Evolutionary conservation across 1,284 basidiomycete species (phyloP).

Genomic region (Ganoderma meredithae): DNA sequence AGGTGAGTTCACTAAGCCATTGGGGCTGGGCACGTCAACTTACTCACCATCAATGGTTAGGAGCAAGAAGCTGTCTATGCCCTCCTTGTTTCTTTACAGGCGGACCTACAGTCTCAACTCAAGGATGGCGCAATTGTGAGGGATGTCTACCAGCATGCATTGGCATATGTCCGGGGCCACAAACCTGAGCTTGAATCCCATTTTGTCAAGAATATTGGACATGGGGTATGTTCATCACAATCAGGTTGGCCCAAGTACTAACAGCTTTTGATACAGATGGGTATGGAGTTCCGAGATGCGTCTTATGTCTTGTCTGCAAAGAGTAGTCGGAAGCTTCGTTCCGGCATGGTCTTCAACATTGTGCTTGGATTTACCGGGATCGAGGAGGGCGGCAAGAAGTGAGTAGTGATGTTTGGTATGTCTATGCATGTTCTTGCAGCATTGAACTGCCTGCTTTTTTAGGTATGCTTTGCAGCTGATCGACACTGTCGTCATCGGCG

Average conservation of each 20-base stretch:
- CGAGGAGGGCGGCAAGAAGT: slow-evolving; percentile 83
- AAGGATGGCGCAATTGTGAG: slow-evolving; percentile 83
- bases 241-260: background rate
- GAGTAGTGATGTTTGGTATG: slow-evolving; percentile 33
- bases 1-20: slow-evolving; percentile 55
- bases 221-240: slow-evolving; percentile 67
- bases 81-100: slow-evolving; percentile 81
- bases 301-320: slow-evolving; percentile 86
- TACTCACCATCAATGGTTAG: slow-evolving; percentile 48
- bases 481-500: slow-evolving; percentile 87
- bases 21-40: background rate
- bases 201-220: slow-evolving; percentile 92
- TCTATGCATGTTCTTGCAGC: background rate
- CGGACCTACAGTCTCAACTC: slow-evolving; percentile 79
- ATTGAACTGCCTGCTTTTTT: slow-evolving; percentile 8
- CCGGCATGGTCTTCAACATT: slow-evolving; percentile 89
- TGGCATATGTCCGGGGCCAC: slow-evolving; percentile 79
- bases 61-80: slow-evolving; percentile 91
- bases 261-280: slow-evolving; percentile 63
- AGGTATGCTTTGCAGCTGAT: slow-evolving; percentile 92
- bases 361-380: slow-evolving; percentile 88
- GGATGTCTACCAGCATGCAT: slow-evolving; percentile 83
- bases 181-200: slow-evolving; percentile 84
- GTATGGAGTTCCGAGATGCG: slow-evolving; percentile 94
- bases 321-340: slow-evolving; percentile 74